Evolutionary conservation across 176 grass and related monocot species (phyloP), one percentile per base, ranked within the genome.

Genomic region (Oryza nivara): DNA sequence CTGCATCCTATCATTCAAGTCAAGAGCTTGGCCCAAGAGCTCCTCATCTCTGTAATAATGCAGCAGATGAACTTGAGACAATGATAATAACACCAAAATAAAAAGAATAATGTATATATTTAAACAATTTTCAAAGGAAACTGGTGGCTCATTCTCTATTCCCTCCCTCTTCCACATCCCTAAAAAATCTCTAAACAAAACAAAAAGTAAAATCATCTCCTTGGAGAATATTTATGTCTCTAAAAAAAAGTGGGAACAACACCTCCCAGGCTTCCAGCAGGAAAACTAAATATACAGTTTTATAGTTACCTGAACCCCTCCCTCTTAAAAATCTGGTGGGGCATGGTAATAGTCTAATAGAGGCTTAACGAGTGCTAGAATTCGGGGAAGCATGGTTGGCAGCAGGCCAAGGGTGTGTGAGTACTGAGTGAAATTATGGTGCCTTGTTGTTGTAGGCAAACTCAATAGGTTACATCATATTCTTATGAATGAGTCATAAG

Each of bases 1-100:
- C 79, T 97, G 94, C 14, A 97, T 73, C 76, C 88, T 90, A 51
- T 97, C 94, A 79, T 97, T 97, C 52, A 97, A 83, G 64, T 92
- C 87, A 40, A 97, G 94, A 90, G 82, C 90, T 82, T 89, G 87
- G 14, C 84, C 90, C 73, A 97, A 69, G 44, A 94, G 80, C 58
- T 90, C 90, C 73, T 94, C 94, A 61, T 94, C 94, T 63, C 92
- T 92, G 87, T 63, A 80, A 79, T 63, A 70, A 79, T 80, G 46
- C 26, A 78, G 25, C 66, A 88, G 14, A 47, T 43, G 0, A 87
- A 72, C 30, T 65, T 68, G 30, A 80, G 68, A 65, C 2, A 67
- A 12, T 63, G 8, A 10, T 63, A 63, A 63, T 63, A 63, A 63
- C n/a, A 23, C 19, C 20, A 58, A 20, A 17, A 56, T 7, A 56